phyloP scores from a whole-genome alignment of 2,329 filamentous ascomycete species.

The Huntiella omanensis region DNA sequence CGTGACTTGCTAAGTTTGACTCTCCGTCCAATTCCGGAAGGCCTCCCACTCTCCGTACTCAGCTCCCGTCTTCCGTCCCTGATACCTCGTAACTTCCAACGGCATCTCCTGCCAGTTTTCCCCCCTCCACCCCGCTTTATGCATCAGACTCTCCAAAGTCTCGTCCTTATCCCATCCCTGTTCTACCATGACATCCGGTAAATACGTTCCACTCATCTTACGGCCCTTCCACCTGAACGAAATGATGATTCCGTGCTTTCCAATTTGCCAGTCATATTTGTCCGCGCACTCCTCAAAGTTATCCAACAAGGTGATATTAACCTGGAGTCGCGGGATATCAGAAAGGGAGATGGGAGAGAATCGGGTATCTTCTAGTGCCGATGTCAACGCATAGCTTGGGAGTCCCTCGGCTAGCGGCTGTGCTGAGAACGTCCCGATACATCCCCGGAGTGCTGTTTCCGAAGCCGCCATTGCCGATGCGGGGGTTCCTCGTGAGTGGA shows the following conservation, averaged over 20 bases:
- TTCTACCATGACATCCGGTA: slow-evolving; percentile 79
- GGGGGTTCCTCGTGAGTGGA: neutral
- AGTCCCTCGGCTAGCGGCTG: slow-evolving; percentile 57
- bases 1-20: neutral
- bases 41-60: slow-evolving; percentile 26
- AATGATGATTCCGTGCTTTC: slow-evolving; percentile 72
- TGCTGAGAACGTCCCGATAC: slow-evolving; percentile 84
- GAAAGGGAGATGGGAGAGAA: slow-evolving; percentile 34
- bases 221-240: slow-evolving; percentile 57
- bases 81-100: slow-evolving; percentile 65
- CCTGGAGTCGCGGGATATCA: slow-evolving; percentile 41
- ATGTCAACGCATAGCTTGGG: slow-evolving; percentile 63
- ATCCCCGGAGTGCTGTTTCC: slow-evolving; percentile 60
- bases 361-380: slow-evolving; percentile 45
- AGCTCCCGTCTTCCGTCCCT: slow-evolving; percentile 60
- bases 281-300: slow-evolving; percentile 62
- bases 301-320: slow-evolving; percentile 63
- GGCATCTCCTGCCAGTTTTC: slow-evolving; percentile 66
- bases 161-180: slow-evolving; percentile 94
- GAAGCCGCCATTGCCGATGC: slow-evolving; percentile 17
- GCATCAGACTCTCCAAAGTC: slow-evolving; percentile 72
- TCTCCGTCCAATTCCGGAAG: neutral
- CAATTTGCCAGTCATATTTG: slow-evolving; percentile 70
- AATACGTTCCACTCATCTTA: slow-evolving; percentile 70
- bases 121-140: slow-evolving; percentile 84